Evolutionary conservation across 225 moss, liverwort and hornwort species (phyloP), one percentile per base, ranked within the genome.

Genomic region (Physcomitrellopsis africana): DNA sequence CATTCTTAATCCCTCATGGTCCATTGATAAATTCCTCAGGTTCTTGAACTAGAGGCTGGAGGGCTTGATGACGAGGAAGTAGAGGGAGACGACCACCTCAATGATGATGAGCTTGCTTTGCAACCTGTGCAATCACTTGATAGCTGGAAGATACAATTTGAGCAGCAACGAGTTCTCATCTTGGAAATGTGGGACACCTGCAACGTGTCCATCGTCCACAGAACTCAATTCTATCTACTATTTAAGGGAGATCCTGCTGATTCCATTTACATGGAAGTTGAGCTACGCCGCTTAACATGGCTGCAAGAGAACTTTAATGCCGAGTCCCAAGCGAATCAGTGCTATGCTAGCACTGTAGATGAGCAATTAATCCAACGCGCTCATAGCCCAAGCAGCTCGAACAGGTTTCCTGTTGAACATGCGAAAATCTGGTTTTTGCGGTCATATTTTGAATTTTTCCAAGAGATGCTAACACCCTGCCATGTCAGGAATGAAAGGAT

Each of bases 141-240:
- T 73, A 87, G 89, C 69, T 93, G 93, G 95, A 83, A 90, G 53
- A 23, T 63, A 14, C 90, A 93, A 44, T 95, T 87, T 64, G 92
- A 93, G 9, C 87, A 89, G 82, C 95, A 99, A 78, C 82, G 95
- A 53, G 82, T 83, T 49, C 77, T 82, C 1, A 99, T 99, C 67
- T 81, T 99, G 9, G 99, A 99, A 81, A 82, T 99, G 43, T 99
- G 99, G 99, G 92, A 99, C 73, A 69, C 83, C 1, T 99, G 99
- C 77, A 89, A 93, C 26, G 99, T 99, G 45, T 99, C 99, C 15
- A 93, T 99, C 24, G 86, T 99, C 53, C 99, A 95, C 65, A 86
- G 95, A 77, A 95, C 99, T 44, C 95, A 99, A 51, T 99, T 99
- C 65, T 92, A 82, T 69, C 87, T 95, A 43, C 68, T 95, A 32